Conservation (phyloP, 1,284 basidiomycete genomes). For the Coriolopsis trogii region DNA sequence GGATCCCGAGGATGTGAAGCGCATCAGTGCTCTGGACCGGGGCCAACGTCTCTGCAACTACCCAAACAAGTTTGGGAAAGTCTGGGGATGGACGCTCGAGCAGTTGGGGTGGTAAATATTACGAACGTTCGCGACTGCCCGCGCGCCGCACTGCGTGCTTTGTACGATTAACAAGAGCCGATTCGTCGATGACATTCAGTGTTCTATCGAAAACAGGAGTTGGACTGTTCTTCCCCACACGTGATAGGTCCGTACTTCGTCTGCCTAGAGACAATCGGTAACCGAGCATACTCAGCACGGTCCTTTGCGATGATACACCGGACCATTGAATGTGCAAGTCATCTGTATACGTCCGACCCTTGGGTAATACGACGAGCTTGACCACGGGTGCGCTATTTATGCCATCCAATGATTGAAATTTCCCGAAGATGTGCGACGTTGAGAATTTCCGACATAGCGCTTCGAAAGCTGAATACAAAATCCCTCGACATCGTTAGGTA, state of each 20-base stretch:
- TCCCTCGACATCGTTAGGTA: too few relatives aligned
- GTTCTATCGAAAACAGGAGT: too few relatives aligned
- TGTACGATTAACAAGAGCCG: background rate
- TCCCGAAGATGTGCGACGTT: slow-evolving; percentile 8
- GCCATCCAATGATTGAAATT: slow-evolving; percentile 5
- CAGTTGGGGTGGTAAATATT: slow-evolving; percentile 47
- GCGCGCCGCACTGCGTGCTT: too few relatives aligned
- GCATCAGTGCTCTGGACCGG: slow-evolving; percentile 59
- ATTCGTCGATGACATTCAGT: too few relatives aligned
- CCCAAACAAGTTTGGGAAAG: slow-evolving; percentile 37
- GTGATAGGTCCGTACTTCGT: too few relatives aligned
- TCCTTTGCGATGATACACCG: too few relatives aligned
- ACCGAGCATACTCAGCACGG: too few relatives aligned
- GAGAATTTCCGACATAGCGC: background rate
- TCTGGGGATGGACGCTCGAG: slow-evolving; percentile 53
- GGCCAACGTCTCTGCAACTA: slow-evolving; percentile 38
- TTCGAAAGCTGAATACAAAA: too few relatives aligned
- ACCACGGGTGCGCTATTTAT: slow-evolving; percentile 10
- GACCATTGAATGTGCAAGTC: background rate
- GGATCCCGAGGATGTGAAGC: slow-evolving; percentile 45
- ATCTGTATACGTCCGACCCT: background rate
- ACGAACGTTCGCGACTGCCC: background rate
- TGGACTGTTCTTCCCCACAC: too few relatives aligned
- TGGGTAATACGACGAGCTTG: background rate
- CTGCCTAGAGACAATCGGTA: too few relatives aligned